Conservation (phyloP, 1,284 basidiomycete genomes). For the Pseudozyma pruni region DNA sequence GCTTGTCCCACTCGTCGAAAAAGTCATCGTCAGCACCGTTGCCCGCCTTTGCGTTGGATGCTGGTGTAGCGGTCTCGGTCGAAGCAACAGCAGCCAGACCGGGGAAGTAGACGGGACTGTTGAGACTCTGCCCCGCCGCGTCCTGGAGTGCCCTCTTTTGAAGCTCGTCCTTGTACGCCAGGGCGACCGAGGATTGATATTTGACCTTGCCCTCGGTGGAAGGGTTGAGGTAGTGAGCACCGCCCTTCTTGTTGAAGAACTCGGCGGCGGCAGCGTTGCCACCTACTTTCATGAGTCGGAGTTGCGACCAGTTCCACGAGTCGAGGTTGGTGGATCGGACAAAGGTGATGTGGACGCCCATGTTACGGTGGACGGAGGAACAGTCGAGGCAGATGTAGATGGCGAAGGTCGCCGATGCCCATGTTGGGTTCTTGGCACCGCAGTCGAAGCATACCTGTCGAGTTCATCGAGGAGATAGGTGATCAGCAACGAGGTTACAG, state of each 20-base stretch:
- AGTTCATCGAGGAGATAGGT: not conserved
- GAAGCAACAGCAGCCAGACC: conserved; percentile 71
- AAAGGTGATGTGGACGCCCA: conserved; percentile 98
- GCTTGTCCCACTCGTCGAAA: conserved; percentile 95
- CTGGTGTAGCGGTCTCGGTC: conserved; percentile 64
- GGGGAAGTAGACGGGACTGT: conserved; percentile 60
- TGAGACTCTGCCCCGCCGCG: conserved; percentile 65
- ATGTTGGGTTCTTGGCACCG: conserved; percentile 93
- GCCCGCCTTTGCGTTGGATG: conserved; percentile 65
- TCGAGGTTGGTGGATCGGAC: conserved; percentile 97
- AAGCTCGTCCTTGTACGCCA: conserved; percentile 92
- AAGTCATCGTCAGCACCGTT: conserved; percentile 83
- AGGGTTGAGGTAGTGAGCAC: conserved; percentile 77
- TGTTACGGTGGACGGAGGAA: conserved; percentile 92
- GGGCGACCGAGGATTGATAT: conserved; percentile 84
- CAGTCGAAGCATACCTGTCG: conserved; percentile 94
- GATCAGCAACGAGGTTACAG: not conserved
- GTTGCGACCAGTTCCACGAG: conserved; percentile 88
- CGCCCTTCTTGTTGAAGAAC: conserved; percentile 89
- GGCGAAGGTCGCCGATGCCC: conserved; percentile 95
- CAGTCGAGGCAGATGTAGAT: conserved; percentile 98
- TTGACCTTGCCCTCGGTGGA: conserved; percentile 83
- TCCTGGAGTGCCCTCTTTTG: conserved; percentile 85
- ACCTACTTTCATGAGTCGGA: conserved; percentile 95
- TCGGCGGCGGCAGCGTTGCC: conserved; percentile 90